Evolutionary conservation across 1,139 yeast species (phyloP).

Genomic region (Diutina ranongensis): DNA sequence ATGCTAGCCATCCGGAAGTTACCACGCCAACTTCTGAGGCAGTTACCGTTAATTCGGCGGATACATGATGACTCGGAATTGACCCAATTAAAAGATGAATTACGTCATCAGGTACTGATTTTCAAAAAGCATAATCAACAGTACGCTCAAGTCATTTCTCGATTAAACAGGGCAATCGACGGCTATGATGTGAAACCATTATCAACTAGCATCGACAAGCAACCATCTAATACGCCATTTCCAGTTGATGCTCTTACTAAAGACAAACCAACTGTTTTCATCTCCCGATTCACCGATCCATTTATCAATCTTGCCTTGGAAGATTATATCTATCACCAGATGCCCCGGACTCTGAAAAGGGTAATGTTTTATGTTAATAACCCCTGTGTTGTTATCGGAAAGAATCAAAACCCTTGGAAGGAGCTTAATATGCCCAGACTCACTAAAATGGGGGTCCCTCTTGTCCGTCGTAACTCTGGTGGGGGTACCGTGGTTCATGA

Average conservation of each 20-base stretch:
- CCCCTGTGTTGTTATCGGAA: conserved; percentile 89
- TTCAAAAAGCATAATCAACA: neutral
- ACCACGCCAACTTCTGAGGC: no score
- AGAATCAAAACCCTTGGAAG: conserved; percentile 91
- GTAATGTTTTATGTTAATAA: conserved; percentile 64
- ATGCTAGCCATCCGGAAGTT: no score
- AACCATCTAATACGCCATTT: neutral
- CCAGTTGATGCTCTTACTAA: neutral
- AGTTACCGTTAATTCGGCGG: neutral
- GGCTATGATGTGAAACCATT: neutral
- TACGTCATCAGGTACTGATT: neutral
- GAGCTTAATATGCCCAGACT: conserved; percentile 65
- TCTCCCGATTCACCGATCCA: conserved; percentile 47
- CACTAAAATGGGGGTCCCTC: conserved; percentile 43
- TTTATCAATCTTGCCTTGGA: conserved; percentile 73
- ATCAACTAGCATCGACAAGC: neutral
- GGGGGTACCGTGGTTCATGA: conserved; percentile 98
- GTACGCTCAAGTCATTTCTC: neutral
- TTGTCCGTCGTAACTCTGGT: conserved; percentile 75
- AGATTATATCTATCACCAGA: conserved; percentile 56
- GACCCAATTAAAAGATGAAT: neutral
- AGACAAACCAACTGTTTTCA: conserved; percentile 26
- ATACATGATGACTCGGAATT: neutral
- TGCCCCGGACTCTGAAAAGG: conserved; percentile 41
- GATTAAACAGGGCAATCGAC: neutral